A percentile compares a stretch with the other conserved stretches of the same genome.
phyloP scores from a whole-genome alignment of 495 filamentous ascomycete genomes.

The Pyrenula massariospora region DNA sequence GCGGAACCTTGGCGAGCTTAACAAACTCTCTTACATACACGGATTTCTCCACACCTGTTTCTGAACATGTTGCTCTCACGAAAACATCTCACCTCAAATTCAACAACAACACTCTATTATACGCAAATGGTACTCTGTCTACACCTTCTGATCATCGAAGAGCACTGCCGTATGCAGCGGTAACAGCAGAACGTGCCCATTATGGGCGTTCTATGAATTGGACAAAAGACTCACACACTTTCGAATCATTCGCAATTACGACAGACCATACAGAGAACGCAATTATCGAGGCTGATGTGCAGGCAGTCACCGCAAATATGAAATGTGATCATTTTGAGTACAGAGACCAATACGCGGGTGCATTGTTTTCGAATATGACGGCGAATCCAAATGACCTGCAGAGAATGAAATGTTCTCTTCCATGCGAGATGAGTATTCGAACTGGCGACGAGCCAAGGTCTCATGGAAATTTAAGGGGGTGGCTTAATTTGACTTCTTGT shows the following conservation, averaged over 20 bases:
- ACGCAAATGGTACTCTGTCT: neutral
- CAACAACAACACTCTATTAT: neutral
- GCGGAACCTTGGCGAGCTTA: neutral
- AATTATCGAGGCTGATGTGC: neutral
- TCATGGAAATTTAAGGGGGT: neutral
- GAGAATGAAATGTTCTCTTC: neutral
- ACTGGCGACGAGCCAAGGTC: neutral
- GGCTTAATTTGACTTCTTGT: neutral
- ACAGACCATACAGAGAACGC: neutral
- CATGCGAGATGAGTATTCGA: neutral
- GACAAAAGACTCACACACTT: neutral
- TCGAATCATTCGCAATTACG: neutral
- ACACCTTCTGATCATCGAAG: neutral
- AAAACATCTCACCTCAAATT: neutral
- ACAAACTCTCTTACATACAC: neutral
- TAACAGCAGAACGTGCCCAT: neutral
- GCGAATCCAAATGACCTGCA: neutral
- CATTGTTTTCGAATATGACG: neutral
- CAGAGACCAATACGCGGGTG: neutral
- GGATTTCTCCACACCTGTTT: neutral
- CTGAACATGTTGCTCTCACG: neutral
- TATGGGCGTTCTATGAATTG: neutral
- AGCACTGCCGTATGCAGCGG: neutral
- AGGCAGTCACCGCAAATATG: neutral
- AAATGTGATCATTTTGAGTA: neutral